Base-by-base conservation (phyloP, 2,329 filamentous ascomycete species). In the Fusarium citri region DNA sequence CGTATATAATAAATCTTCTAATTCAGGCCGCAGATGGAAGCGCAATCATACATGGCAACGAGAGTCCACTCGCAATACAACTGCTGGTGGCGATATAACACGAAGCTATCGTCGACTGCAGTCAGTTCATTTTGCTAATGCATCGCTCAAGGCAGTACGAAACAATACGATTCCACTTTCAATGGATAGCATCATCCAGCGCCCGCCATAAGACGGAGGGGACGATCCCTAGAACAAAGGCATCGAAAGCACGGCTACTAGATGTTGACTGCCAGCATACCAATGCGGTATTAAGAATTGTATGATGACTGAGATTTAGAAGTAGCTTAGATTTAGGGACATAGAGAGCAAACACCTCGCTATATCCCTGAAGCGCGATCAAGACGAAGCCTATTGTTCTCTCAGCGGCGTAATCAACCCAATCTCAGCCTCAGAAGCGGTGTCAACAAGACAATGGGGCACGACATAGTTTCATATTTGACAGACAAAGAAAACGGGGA, bases 381-480 rank as follows among this genome's bases (percentile, higher is more conserved):
- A 51, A 34, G 61, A 47, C n/a, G 28, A 42, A 53, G n/a, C 14
- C 48, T 8, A 55, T 66, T 66, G 55, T 60, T 66, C 55, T 23
- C 20, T 10, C 8, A 5, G 5, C 20, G 14, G 23, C n/a, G 41
- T n/a, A 12, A 25, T n/a, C 31, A 20, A n/a, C 16, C 4, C 26
- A 34, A 34, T 4, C 28, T 41, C 55, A 66, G 61, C 37, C 55
- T 28, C 42, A 31, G 8, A 28, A 40, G 47, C 55, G 55, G 47
- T 23, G 42, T 43, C 8, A 25, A 41, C 14, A 37, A 40, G 43
- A 45, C 61, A 60, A 60, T 66, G 22, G 6, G 8, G 15, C 7
- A 23, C 20, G 30, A 31, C 10, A 25, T n/a, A 15, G 15, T n/a
- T 30, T n/a, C 6, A 12, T 59, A 22, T 9, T 10, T 25, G 25